A percentile compares a stretch with the other conserved stretches of the same genome.
Evolutionary conservation across 805 yeast species (phyloP).

Genomic region (Candida jianshihensis): DNA sequence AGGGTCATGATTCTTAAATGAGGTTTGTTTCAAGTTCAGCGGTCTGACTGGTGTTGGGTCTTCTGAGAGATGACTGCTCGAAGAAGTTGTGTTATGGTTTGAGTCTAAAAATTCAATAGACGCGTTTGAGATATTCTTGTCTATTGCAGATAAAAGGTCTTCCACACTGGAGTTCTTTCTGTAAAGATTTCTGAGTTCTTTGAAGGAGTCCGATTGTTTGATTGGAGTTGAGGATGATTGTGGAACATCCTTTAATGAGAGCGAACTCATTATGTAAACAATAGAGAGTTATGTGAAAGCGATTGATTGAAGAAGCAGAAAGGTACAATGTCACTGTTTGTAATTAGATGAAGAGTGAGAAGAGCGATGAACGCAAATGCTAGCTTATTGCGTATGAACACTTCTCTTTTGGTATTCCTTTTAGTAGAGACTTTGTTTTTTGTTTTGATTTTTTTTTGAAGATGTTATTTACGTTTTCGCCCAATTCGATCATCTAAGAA

Average conservation of each 20-base stretch:
- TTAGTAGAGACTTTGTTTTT: too few relatives aligned
- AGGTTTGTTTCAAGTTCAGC: slow-evolving; percentile 15
- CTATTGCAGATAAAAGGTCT: slow-evolving; percentile 27
- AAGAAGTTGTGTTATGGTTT: slow-evolving; percentile 6
- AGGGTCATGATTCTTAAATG: slow-evolving; percentile 1
- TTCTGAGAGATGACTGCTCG: slow-evolving; percentile 11
- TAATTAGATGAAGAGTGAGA: too few relatives aligned
- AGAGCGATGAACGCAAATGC: too few relatives aligned
- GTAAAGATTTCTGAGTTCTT: slow-evolving; percentile 1
- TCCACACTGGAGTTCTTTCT: slow-evolving; percentile 28
- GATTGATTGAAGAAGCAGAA: too few relatives aligned
- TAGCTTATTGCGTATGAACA: too few relatives aligned
- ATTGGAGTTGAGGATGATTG: slow-evolving; percentile 18
- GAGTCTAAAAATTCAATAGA: slow-evolving; percentile 7
- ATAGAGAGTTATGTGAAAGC: too few relatives aligned
- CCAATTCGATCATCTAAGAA: too few relatives aligned
- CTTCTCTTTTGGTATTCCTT: too few relatives aligned
- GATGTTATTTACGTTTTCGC: too few relatives aligned
- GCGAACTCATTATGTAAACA: neutral
- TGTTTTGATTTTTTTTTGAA: too few relatives aligned
- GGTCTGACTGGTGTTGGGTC: slow-evolving; percentile 23
- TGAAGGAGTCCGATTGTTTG: slow-evolving; percentile 4
- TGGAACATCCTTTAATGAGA: neutral
- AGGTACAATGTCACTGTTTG: too few relatives aligned
- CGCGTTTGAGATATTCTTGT: slow-evolving; percentile 19